Evolutionary conservation across 2,329 filamentous ascomycete species (phyloP), one percentile per base, ranked within the genome.

Genomic region (Pseudonectria buxi): DNA sequence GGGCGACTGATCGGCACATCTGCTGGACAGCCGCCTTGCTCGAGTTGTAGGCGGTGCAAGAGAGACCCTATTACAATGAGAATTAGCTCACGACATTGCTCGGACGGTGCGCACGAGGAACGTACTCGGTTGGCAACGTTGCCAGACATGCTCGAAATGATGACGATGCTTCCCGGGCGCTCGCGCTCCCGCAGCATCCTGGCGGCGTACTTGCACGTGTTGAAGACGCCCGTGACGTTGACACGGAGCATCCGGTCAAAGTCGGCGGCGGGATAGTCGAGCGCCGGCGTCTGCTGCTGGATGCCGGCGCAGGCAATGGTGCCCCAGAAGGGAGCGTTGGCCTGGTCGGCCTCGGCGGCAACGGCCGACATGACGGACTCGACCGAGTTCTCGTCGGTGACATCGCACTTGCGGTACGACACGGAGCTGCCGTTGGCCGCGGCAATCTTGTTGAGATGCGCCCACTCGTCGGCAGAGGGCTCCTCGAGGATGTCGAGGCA

Each of bases 161-260:
- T 62, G 10, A 72, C 65, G 30, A 74, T 70, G 39, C 64, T 71
- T 1, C 69, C 70, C 2, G 58, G 55, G 0, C 49, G 56, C 7
- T 62, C 58, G 30, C 57, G 59, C 31, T 62, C 56, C n/a, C 62
- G 57, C 46, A 74, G 54, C 26, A 80, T 72, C 41, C 74, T 68
- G 33, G 81, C 82, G 16, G 81, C 75, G 38, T 80, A 78, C 62
- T 83, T 81, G 40, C 81, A 81, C 51, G 80, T 83, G 57, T 81
- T 68, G 59, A 79, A 81, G 16, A 73, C 76, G n/a, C 82, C 83
- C 32, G 71, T 82, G 47, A 86, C 63, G 56, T 86, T 83, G 45
- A 82, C 78, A 52, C 79, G 68, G 53, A 86, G 65, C 49, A 86
- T 78, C 57, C 81, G 74, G 50, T 79, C 70, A 69, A 81, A 85